A percentile compares a stretch with the other conserved stretches of the same genome.
Conservation (phyloP, 129 eudicot genomes). For the Helichrysum umbraculigerum region DNA sequence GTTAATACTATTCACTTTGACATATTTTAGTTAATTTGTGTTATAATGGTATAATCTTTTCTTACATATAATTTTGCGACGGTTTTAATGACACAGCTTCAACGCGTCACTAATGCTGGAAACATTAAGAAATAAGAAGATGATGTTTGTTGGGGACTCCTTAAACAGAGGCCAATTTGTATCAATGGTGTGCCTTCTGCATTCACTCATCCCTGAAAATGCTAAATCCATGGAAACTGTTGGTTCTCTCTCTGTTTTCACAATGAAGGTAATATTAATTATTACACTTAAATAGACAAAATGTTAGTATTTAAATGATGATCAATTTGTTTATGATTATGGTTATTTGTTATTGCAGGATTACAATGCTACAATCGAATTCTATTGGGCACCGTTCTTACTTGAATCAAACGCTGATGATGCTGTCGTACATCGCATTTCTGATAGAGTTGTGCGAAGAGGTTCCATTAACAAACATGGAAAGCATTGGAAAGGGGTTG, state of each 20-base stretch:
- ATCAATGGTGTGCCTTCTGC: constrained; percentile 91
- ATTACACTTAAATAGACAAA: neutral
- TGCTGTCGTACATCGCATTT: constrained; percentile 65
- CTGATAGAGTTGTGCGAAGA: constrained; percentile 79
- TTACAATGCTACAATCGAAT: constrained; percentile 88
- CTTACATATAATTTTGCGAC: neutral
- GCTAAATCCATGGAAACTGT: constrained; percentile 76
- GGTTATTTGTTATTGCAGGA: constrained; percentile 42
- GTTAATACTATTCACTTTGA: too few relatives aligned
- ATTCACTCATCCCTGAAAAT: constrained; percentile 59
- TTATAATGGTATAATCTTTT: neutral
- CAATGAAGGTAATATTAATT: constrained; percentile 52
- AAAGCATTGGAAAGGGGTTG: constrained; percentile 88
- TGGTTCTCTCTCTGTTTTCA: constrained; percentile 70
- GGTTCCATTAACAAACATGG: constrained; percentile 91
- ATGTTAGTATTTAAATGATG: neutral
- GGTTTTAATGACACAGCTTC: constrained; percentile 50
- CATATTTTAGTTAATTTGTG: too few relatives aligned
- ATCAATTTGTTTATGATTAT: neutral
- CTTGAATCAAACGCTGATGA: constrained; percentile 90
- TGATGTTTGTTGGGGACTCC: constrained; percentile 95
- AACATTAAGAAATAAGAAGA: constrained; percentile 75
- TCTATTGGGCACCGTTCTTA: constrained; percentile 98
- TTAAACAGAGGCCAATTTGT: constrained; percentile 85
- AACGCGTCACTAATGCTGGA: constrained; percentile 85